Conservation (phyloP, 2,329 filamentous ascomycete genomes). For the Fusarium setosum region DNA sequence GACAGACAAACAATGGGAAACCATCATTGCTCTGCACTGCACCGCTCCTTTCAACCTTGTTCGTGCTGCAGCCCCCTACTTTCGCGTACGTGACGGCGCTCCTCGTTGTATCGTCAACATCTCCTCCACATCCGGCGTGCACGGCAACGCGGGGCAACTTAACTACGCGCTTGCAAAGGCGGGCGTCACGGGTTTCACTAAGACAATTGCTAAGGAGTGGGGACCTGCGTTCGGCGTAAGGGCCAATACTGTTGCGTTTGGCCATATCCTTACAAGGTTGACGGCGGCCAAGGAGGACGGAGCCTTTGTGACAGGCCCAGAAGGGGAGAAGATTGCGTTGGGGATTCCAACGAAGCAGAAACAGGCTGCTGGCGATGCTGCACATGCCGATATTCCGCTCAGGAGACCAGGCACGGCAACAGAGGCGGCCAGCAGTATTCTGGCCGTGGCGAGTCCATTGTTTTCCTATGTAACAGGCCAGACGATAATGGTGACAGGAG, state of each 20-base stretch:
- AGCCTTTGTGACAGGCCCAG: slow-evolving; percentile 80
- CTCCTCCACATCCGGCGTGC: slow-evolving; percentile 81
- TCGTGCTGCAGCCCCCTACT: slow-evolving; percentile 84
- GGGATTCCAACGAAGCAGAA: slow-evolving; percentile 76
- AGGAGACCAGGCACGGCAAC: slow-evolving; percentile 80
- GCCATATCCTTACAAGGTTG: slow-evolving; percentile 81
- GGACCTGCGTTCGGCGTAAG: slow-evolving; percentile 85
- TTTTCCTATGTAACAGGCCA: slow-evolving; percentile 89
- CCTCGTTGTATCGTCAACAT: slow-evolving; percentile 86
- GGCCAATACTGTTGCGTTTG: slow-evolving; percentile 87
- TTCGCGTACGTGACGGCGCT: slow-evolving; percentile 86
- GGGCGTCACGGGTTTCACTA: slow-evolving; percentile 83
- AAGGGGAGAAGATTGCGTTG: slow-evolving; percentile 79
- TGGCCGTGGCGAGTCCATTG: slow-evolving; percentile 84
- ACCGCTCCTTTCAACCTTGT: slow-evolving; percentile 89
- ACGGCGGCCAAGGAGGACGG: slow-evolving; percentile 88
- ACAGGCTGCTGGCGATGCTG: slow-evolving; percentile 52
- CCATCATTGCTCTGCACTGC: slow-evolving; percentile 84
- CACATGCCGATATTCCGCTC: slow-evolving; percentile 79
- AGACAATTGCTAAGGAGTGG: slow-evolving; percentile 94
- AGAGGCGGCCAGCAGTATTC: slow-evolving; percentile 81
- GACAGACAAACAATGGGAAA: slow-evolving; percentile 92
- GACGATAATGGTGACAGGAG: slow-evolving; percentile 88
- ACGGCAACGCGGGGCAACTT: slow-evolving; percentile 91
- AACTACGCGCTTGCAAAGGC: slow-evolving; percentile 92